These are phyloP conservation scores for Pseudogymnoascus sp. DNA, from an alignment of 2,329 filamentous ascomycete genomes.

Conservation along the genomic window DNA sequence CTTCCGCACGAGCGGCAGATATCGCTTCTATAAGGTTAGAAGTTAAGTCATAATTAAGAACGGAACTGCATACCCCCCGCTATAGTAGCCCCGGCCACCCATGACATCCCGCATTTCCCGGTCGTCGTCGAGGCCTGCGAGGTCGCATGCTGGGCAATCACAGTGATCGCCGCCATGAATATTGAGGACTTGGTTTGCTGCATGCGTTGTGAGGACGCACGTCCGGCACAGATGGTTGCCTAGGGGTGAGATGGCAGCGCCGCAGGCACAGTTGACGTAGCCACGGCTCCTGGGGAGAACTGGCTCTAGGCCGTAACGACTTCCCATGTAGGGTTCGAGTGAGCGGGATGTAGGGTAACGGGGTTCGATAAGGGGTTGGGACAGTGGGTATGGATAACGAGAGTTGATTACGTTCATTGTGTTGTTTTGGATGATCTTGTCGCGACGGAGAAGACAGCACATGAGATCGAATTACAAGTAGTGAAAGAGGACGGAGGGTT, in stretches of 20 bases:
- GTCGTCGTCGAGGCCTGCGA: background rate
- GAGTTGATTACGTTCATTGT: constrained; percentile 9
- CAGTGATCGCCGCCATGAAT: constrained; percentile 7
- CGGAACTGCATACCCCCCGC: background rate
- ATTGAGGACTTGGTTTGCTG: constrained; percentile 8
- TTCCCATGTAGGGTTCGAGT: background rate
- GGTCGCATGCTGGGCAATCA: constrained; percentile 3
- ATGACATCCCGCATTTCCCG: background rate
- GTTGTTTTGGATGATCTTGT: constrained; percentile 3
- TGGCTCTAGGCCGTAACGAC: background rate
- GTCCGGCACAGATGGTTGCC: constrained; percentile 6
- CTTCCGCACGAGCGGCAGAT: constrained; percentile 5
- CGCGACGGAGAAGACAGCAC: background rate
- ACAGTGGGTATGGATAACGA: constrained; percentile 1
- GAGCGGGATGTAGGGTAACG: constrained; percentile 1
- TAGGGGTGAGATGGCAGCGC: background rate
- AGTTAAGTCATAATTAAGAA: background rate
- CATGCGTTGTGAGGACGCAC: constrained; percentile 5
- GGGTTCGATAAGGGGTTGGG: background rate
- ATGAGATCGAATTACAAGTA: background rate
- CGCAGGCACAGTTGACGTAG: constrained; percentile 4
- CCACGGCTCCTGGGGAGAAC: background rate
- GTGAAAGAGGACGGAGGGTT: background rate
- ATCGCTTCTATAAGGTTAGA: background rate
- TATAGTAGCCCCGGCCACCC: background rate